phyloP scores from a whole-genome alignment of 164 flowering plant genomes.

The Cinnamomum micranthum region DNA sequence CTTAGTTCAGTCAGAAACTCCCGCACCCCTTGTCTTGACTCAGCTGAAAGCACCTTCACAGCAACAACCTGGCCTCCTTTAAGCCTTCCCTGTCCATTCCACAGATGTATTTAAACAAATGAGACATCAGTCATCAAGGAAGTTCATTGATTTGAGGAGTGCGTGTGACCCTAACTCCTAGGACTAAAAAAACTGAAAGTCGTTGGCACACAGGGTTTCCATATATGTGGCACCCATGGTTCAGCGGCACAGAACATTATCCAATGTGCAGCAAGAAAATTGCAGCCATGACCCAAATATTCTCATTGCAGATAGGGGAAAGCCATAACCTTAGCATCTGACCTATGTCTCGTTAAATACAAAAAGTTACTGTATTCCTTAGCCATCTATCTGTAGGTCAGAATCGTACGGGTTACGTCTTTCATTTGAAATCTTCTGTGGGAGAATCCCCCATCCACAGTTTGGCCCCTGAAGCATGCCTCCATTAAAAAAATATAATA shows the following conservation, averaged over 20 bases:
- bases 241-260: background rate
- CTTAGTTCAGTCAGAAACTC: conserved; percentile 85
- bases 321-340: background rate
- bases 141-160: background rate
- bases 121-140: background rate
- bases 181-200: background rate
- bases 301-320: background rate
- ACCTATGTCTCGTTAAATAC: background rate
- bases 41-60: conserved; percentile 82
- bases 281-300: background rate
- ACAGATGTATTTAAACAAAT: conserved; percentile 9
- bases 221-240: background rate
- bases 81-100: conserved; percentile 65
- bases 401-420: background rate
- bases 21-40: conserved; percentile 72
- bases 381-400: background rate
- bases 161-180: background rate
- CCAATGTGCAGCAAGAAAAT: background rate
- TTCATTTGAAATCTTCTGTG: background rate
- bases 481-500: no score
- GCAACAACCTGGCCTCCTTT: conserved; percentile 69
- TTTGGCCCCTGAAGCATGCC: background rate
- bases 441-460: background rate
- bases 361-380: background rate
- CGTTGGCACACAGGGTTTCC: background rate